A percentile compares a stretch with the other conserved stretches of the same genome.
These are phyloP conservation scores for Chaetomiaceae sp. DNA, from an alignment of 2,329 filamentous ascomycete species.

Conservation along the genomic window DNA sequence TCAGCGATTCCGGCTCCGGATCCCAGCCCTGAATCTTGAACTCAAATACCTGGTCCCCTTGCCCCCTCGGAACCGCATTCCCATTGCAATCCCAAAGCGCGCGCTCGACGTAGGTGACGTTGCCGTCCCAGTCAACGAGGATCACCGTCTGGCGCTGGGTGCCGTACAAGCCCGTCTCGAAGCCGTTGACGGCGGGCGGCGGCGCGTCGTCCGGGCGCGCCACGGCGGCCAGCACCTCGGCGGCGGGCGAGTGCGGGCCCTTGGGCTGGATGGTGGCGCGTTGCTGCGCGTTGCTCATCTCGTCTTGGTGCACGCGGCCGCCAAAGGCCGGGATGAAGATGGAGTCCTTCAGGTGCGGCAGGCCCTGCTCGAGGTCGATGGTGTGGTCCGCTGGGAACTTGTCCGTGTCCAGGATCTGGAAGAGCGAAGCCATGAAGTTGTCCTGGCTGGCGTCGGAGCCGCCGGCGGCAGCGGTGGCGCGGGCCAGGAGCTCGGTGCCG, in stretches of 20 bases:
- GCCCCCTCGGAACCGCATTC: constrained; percentile 45
- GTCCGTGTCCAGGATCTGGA: constrained; percentile 50
- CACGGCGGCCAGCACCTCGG: constrained; percentile 31
- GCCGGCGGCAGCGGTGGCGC: constrained; percentile 38
- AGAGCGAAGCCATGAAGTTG: constrained; percentile 45
- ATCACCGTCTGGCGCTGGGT: constrained; percentile 60
- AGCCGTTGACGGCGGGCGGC: constrained; percentile 35
- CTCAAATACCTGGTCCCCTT: constrained; percentile 49
- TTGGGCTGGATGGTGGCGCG: constrained; percentile 30
- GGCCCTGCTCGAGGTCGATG: constrained; percentile 47
- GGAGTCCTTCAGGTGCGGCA: constrained; percentile 50
- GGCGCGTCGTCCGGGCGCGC: constrained; percentile 34
- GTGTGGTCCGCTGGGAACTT: constrained; percentile 43
- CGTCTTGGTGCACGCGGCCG: constrained; percentile 38
- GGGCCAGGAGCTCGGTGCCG: constrained; percentile 42
- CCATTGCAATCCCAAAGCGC: constrained; percentile 55
- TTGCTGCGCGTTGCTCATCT: constrained; percentile 38
- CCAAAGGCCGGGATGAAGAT: constrained; percentile 57
- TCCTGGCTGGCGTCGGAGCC: constrained; percentile 38
- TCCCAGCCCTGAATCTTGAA: constrained; percentile 53
- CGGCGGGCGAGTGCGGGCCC: constrained; percentile 26
- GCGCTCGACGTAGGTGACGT: constrained; percentile 53
- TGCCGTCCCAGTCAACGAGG: constrained; percentile 57
- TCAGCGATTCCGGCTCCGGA: constrained; percentile 13
- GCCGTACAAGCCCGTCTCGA: constrained; percentile 56